Evolutionary conservation across 192 early-diverging fungal species (phyloP), one percentile per base, ranked within the genome.

Genomic region (Globomyces pollinis-pini): DNA sequence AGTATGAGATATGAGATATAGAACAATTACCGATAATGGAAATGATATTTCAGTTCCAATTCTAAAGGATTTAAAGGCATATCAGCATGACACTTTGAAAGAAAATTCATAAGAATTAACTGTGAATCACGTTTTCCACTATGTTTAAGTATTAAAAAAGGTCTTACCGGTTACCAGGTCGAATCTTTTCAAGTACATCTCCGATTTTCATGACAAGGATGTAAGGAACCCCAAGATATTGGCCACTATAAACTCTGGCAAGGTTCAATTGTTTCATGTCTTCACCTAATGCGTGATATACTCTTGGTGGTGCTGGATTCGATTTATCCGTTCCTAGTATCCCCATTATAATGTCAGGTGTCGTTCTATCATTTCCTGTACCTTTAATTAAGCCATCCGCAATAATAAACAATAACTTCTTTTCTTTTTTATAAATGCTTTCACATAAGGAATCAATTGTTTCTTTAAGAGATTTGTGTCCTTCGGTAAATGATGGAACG

Each of bases 351-450:
- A 99, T 99, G 45, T 91, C 84, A 31, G 94, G 94, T 0, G 96
- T 99, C 0, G 96, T 90, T 18, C 87, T 83, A 68, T 96, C 93
- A 72, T 99, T 99, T 47, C 96, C 96, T 34, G 85, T 85, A 59
- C 96, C 96, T 65, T 92, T 85, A 75, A 99, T 89, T 91, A 96
- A 94, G 50, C 96, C 96, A 71, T 99, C 96, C 49, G 88, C 88
- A 44, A 99, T 83, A 31, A 99, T 85, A 67, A 99, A 96, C 31
- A 99, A 62, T 32, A 99, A 78, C 71, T 96, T 99, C 68, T 93
- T 86, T 77, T 93, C 94, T 76, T 99, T 94, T 51, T 96, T 94
- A 64, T 99, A 99, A 43, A 88, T 80, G 29, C 94, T 77, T 24
- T 70, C 72, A 0, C 92, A 88, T 24, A 99, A 71, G 15, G 96